Conservation (phyloP, 352 stramenopile genomes). For the Salisapilia sapeloensis region DNA sequence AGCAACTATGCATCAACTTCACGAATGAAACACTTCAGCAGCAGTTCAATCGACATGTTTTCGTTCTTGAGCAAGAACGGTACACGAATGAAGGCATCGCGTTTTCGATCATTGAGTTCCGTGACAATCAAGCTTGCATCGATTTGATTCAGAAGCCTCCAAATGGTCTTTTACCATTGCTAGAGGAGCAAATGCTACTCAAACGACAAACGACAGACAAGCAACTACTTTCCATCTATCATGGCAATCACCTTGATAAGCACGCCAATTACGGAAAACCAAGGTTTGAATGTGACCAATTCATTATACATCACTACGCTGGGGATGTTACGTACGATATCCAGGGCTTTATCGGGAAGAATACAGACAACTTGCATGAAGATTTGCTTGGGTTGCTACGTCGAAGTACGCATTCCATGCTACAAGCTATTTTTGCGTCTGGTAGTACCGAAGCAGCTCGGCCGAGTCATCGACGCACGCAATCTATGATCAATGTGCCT, state of each 20-base stretch:
- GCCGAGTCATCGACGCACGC: no score
- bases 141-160: conserved; percentile 74
- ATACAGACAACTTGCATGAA: conserved; percentile 81
- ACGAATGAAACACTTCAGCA: conserved; percentile 84
- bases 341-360: conserved; percentile 77
- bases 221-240: conserved; percentile 71
- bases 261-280: conserved; percentile 54
- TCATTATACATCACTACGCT: conserved; percentile 75
- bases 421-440: conserved; percentile 37
- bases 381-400: conserved; percentile 68
- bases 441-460: no score
- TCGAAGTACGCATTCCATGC: conserved; percentile 38
- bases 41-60: conserved; percentile 82
- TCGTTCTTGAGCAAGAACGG: conserved; percentile 65
- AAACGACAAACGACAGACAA: conserved; percentile 77
- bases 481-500: conserved; percentile 9
- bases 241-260: conserved; percentile 55
- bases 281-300: conserved; percentile 68
- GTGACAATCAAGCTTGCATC: conserved; percentile 64
- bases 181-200: conserved; percentile 80
- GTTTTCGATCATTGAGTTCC: conserved; percentile 65
- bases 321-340: conserved; percentile 70
- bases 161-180: conserved; percentile 51
- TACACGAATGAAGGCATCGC: conserved; percentile 62
- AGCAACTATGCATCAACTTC: conserved; percentile 87